These are phyloP conservation scores for Schizosaccharomyces octosporus DNA, from an alignment of 805 yeast species.

Conservation along the genomic window DNA sequence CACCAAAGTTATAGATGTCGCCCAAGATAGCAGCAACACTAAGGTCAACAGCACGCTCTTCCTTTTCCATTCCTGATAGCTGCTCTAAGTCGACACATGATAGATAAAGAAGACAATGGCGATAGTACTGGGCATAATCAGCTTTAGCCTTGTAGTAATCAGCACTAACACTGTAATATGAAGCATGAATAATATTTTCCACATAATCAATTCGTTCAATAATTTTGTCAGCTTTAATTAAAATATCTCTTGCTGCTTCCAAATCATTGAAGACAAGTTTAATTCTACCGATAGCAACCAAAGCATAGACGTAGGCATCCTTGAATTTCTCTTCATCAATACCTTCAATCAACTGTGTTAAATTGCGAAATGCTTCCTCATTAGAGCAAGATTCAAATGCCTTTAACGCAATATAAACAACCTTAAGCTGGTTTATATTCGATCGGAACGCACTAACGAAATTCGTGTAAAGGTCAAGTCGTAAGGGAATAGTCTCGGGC, in stretches of 20 bases:
- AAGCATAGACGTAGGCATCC: conserved; percentile 35
- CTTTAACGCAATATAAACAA: conserved; percentile 45
- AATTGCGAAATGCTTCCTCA: conserved; percentile 27
- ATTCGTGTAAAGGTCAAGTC: conserved; percentile 41
- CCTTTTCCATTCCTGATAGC: conserved; percentile 19
- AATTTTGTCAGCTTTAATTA: conserved; percentile 34
- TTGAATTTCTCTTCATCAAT: conserved; percentile 19
- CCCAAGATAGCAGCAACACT: conserved; percentile 74
- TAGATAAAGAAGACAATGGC: conserved; percentile 55
- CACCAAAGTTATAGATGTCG: conserved; percentile 89
- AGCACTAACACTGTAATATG: conserved; percentile 59
- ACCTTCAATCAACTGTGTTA: conserved; percentile 21
- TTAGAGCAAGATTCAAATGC: conserved; percentile 13
- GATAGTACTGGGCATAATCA: conserved; percentile 62
- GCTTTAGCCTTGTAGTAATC: conserved; percentile 47
- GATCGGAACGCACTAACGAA: conserved; percentile 44
- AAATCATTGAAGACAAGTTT: conserved; percentile 30
- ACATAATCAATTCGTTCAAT: conserved; percentile 29
- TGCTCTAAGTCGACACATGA: conserved; percentile 32
- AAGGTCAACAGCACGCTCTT: conserved; percentile 44
- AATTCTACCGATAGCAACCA: conserved; percentile 53
- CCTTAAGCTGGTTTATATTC: conserved; percentile 55
- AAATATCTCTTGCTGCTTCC: conserved; percentile 37
- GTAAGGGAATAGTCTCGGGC: conserved; percentile 27
- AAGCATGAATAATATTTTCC: conserved; percentile 48